Evolutionary conservation across 257 asterid species (phyloP).

Genomic region (Cynanchum wilfordii): DNA sequence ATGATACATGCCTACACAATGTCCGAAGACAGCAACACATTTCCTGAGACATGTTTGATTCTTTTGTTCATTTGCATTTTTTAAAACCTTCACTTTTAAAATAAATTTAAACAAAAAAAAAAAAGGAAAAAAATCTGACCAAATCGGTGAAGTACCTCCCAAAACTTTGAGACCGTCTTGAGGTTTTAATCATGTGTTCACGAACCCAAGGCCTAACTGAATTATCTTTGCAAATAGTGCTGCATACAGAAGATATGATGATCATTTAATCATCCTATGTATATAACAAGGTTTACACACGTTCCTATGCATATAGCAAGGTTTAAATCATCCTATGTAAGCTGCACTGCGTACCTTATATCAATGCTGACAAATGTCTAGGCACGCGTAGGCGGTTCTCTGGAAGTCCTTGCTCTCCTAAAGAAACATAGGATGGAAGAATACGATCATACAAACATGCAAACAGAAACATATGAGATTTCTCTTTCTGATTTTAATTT

Average conservation of each 20-base stretch:
- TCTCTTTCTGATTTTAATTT: not conserved
- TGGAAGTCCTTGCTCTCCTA: conserved; percentile 41
- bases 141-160: not conserved
- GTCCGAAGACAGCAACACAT: conserved; percentile 2
- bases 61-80: not conserved
- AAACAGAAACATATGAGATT: not conserved
- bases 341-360: not conserved
- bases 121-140: not conserved
- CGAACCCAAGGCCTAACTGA: not conserved
- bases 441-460: not conserved
- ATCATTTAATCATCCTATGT: not conserved
- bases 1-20: conserved; percentile 29
- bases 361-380: not conserved
- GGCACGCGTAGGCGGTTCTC: conserved; percentile 33
- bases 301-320: not conserved
- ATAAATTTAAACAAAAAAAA: too few relatives aligned
- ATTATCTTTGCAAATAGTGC: not conserved
- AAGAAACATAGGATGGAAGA: conserved; percentile 5
- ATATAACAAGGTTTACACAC: not conserved
- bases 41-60: conserved; percentile 11
- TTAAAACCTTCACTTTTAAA: too few relatives aligned
- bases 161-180: not conserved
- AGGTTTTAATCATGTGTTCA: not conserved
- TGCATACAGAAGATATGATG: not conserved
- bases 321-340: too few relatives aligned